phyloP scores from a whole-genome alignment of 148 eudicot species.

The Drosera capensis region DNA sequence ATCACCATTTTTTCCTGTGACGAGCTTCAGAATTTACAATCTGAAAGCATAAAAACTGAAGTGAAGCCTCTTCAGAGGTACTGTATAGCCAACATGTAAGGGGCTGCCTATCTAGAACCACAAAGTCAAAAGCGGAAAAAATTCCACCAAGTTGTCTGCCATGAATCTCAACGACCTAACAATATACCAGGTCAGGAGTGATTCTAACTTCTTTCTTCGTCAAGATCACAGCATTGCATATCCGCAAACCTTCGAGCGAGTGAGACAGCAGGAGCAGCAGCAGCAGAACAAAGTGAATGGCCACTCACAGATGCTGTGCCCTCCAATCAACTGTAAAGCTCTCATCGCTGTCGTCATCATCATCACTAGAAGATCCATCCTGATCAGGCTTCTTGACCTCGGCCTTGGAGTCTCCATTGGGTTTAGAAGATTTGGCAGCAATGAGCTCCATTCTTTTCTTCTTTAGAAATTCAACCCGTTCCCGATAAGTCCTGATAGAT shows the following conservation, averaged over 20 bases:
- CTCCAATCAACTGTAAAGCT: slow-evolving; percentile 77
- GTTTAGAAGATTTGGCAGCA: slow-evolving; percentile 37
- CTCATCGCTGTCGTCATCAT: slow-evolving; percentile 49
- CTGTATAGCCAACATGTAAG: too few relatives aligned
- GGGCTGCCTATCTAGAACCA: too few relatives aligned
- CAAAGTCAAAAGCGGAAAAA: too few relatives aligned
- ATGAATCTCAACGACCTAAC: too few relatives aligned
- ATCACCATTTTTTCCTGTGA: too few relatives aligned
- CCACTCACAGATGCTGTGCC: slow-evolving; percentile 52
- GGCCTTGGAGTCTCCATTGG: slow-evolving; percentile 15
- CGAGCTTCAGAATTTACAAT: too few relatives aligned
- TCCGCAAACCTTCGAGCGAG: neutral
- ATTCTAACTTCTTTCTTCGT: too few relatives aligned
- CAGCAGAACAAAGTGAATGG: neutral
- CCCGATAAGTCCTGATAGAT: slow-evolving; percentile 53
- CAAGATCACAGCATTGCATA: neutral
- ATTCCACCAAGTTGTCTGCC: too few relatives aligned
- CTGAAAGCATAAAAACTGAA: too few relatives aligned
- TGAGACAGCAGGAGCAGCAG: neutral
- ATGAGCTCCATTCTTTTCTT: slow-evolving; percentile 57
- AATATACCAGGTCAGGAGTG: too few relatives aligned
- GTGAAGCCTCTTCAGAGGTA: too few relatives aligned
- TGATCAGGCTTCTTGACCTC: slow-evolving; percentile 22
- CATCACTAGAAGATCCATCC: slow-evolving; percentile 70
- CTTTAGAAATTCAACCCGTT: slow-evolving; percentile 62